Percentiles rank a stretch among this genome's conserved stretches.
phyloP scores from a whole-genome alignment of 1,139 yeast species.

The Sporopachydermia cereana region DNA sequence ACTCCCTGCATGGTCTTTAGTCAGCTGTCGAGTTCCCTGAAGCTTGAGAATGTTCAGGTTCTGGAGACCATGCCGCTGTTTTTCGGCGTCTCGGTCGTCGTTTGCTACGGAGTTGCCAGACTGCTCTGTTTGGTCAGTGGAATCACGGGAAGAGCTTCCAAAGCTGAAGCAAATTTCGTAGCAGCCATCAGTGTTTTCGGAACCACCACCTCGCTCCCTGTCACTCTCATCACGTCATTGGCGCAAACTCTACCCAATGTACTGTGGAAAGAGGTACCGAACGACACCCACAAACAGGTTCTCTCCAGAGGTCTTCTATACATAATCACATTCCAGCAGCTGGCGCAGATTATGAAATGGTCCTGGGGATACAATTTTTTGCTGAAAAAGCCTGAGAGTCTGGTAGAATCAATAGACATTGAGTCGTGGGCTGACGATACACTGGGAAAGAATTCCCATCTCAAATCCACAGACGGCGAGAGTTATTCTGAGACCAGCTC shows the following conservation, averaged over 20 bases:
- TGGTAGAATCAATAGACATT: constrained; percentile 14
- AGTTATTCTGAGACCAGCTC: constrained; percentile 3
- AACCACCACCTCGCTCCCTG: constrained; percentile 68
- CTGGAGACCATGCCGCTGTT: constrained; percentile 56
- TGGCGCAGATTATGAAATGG: constrained; percentile 72
- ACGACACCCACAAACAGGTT: constrained; percentile 51
- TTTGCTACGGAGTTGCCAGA: constrained; percentile 29
- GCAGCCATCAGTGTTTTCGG: constrained; percentile 81
- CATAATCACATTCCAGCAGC: constrained; percentile 60
- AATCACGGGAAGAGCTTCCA: constrained; percentile 36
- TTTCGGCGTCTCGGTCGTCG: constrained; percentile 47
- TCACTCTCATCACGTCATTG: constrained; percentile 56
- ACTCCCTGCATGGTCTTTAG: constrained; percentile 71
- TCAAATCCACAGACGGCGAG: not conserved
- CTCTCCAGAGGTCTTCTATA: constrained; percentile 69
- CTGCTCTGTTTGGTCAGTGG: constrained; percentile 39
- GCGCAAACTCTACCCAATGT: constrained; percentile 63
- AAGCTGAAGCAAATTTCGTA: constrained; percentile 59
- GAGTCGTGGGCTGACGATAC: constrained; percentile 17
- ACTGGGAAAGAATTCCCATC: constrained; percentile 28
- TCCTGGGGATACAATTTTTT: constrained; percentile 71
- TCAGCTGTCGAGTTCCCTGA: constrained; percentile 57
- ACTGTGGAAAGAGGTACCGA: constrained; percentile 58
- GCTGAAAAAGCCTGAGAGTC: constrained; percentile 34
- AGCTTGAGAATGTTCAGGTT: constrained; percentile 51